Percentiles rank a stretch among this genome's conserved stretches.
Conservation (phyloP, 805 yeast genomes). For the Saccharomycopsis schoenii region DNA sequence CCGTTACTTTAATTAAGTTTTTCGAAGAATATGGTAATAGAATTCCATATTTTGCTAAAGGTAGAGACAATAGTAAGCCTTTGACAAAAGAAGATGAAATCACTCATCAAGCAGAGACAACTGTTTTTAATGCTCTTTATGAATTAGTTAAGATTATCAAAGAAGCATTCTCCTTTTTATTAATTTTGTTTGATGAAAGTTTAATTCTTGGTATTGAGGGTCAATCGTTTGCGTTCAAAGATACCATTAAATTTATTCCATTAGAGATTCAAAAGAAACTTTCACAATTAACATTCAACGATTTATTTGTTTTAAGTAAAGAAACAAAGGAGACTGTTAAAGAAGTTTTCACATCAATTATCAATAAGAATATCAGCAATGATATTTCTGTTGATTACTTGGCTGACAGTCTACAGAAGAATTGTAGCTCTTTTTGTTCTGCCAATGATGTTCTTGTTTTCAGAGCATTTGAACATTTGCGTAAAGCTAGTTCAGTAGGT, state of each 20-base stretch:
- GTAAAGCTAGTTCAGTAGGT: slow-evolving; percentile 73
- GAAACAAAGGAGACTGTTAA: slow-evolving; percentile 51
- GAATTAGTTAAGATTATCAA: slow-evolving; percentile 69
- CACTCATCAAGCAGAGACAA: slow-evolving; percentile 80
- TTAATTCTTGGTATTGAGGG: slow-evolving; percentile 28
- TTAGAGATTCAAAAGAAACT: slow-evolving; percentile 60
- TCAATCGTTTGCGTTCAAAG: slow-evolving; percentile 34
- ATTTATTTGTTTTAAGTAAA: slow-evolving; percentile 63
- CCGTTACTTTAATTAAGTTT: slow-evolving; percentile 36
- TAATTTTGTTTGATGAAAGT: slow-evolving; percentile 70
- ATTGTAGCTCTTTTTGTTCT: slow-evolving; percentile 92
- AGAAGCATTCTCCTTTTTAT: slow-evolving; percentile 83
- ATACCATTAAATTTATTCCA: slow-evolving; percentile 60
- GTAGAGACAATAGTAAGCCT: slow-evolving; percentile 7
- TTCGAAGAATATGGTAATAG: slow-evolving; percentile 33
- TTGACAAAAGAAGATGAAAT: slow-evolving; percentile 38
- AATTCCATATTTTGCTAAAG: slow-evolving; percentile 30
- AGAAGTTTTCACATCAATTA: slow-evolving; percentile 80
- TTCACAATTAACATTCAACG: slow-evolving; percentile 57
- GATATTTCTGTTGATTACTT: slow-evolving; percentile 92
- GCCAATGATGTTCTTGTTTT: slow-evolving; percentile 88
- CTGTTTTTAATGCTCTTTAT: slow-evolving; percentile 71
- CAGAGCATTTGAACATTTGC: slow-evolving; percentile 86
- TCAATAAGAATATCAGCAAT: slow-evolving; percentile 75
- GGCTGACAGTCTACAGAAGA: slow-evolving; percentile 78